These are phyloP conservation scores for Kodamaea lidongshanica DNA, from an alignment of 805 yeast genomes.

Conservation along the genomic window DNA sequence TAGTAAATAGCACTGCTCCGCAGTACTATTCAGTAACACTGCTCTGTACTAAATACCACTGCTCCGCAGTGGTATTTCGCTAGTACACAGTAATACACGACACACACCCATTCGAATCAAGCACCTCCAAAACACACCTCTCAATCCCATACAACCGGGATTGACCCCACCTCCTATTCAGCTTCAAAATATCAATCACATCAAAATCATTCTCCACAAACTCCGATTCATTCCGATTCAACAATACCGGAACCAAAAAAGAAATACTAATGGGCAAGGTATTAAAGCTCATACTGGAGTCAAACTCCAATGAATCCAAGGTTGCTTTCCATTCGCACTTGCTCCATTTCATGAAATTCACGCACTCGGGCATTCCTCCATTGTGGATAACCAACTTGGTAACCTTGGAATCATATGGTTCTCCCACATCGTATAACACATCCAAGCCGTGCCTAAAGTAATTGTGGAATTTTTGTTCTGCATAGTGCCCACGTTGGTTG, in stretches of 20 bases:
- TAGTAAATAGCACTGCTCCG: too few relatives aligned
- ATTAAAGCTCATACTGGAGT: conserved; percentile 27
- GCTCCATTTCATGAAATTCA: conserved; percentile 51
- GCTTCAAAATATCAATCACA: conserved; percentile 17
- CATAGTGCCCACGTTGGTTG: conserved; percentile 12
- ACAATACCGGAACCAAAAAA: conserved; percentile 27
- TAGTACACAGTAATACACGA: conserved; percentile 34
- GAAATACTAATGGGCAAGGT: conserved; percentile 20
- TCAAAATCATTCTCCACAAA: conserved; percentile 32
- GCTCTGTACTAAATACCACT: too few relatives aligned
- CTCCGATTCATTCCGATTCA: conserved; percentile 37
- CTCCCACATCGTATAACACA: conserved; percentile 40
- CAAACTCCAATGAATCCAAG: conserved; percentile 11
- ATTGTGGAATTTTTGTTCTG: conserved; percentile 55
- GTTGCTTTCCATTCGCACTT: conserved; percentile 40
- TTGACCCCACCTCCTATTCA: conserved; percentile 36
- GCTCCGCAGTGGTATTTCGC: too few relatives aligned
- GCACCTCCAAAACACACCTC: conserved; percentile 39
- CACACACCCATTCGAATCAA: conserved; percentile 31
- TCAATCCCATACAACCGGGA: conserved; percentile 35
- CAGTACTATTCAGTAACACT: too few relatives aligned
- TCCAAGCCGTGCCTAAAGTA: conserved; percentile 53
- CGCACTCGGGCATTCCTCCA: conserved; percentile 45
- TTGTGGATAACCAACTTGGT: conserved; percentile 46
- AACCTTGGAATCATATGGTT: conserved; percentile 20